Base-by-base conservation (phyloP, 2,329 filamentous ascomycete species). In the Simplicillium sp. region DNA sequence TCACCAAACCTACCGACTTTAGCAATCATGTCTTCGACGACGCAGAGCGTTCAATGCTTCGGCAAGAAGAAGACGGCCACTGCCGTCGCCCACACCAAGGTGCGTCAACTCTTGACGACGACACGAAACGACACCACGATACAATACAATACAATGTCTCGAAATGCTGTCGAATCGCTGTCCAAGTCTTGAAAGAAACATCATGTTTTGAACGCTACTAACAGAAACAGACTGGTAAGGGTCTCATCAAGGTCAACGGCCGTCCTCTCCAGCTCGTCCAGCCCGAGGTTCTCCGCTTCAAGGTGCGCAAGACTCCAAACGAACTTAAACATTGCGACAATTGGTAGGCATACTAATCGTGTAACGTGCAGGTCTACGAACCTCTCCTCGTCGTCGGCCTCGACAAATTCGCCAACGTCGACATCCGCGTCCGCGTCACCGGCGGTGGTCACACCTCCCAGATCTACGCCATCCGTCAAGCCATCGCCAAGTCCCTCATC, bases 201-300 rank as follows among this genome's bases (percentile, higher is more conserved):
- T 33, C 6, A 31, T 9, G n/a, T n/a, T 9, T 31, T 9, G 29
- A n/a, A 31, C 29, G n/a, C 9, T 25, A 9, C 20, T 25, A 25
- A 25, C 20, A 25, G 20, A 25, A 25, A 25, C 48, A 67, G 66
- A 56, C 65, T 55, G 65, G 65, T 50, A 57, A 58, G 54, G 92
- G 92, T 70, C 82, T 97, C 61, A 80, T 98, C 74, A 95, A 94
- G 80, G 92, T 96, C 73, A 98, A 97, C 79, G 92, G 92, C 73
- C 86, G 87, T 68, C 92, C 92, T 62, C 82, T 98, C 61, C 76
- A 77, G 63, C 86, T 97, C 61, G 85, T 95, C 61, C 86, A 96
- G 77, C 89, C 92, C 60, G 86, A 95, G 75, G 83, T 95, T 71
- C 80, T 98, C 63, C 85, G 92, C 70, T 96, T 94, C 84, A 97